phyloP scores from a whole-genome alignment of 805 yeast species.

The Zygotorulaspora danielsina region DNA sequence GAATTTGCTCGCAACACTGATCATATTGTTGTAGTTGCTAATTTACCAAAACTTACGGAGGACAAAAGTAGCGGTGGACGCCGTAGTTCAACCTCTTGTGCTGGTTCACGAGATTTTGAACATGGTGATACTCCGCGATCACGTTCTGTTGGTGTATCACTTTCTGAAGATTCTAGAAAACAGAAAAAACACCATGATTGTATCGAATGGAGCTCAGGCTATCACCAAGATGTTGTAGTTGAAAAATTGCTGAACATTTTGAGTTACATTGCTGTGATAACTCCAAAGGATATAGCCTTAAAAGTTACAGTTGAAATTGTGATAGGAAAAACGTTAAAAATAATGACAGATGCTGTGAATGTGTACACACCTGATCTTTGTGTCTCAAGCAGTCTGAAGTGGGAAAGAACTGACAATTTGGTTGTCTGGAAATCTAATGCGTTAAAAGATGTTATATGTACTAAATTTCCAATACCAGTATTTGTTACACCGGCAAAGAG shows the following conservation, averaged over 20 bases:
- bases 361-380: constrained; percentile 34
- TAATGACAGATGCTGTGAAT: constrained; percentile 30
- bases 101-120: constrained; percentile 4
- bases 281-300: constrained; percentile 23
- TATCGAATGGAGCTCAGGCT: constrained; percentile 33
- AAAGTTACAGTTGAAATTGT: constrained; percentile 35
- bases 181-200: constrained; percentile 12
- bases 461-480: constrained; percentile 30
- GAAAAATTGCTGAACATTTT: constrained; percentile 23
- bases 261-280: constrained; percentile 21
- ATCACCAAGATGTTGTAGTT: constrained; percentile 24
- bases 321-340: constrained; percentile 26
- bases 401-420: constrained; percentile 24
- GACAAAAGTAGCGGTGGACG: constrained; percentile 8
- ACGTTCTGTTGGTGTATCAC: constrained; percentile 16
- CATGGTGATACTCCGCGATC: constrained; percentile 9
- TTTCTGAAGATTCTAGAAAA: constrained; percentile 13
- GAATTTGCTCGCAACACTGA: constrained; percentile 61
- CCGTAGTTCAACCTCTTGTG: constrained; percentile 6
- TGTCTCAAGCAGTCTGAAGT: constrained; percentile 25
- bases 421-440: constrained; percentile 27
- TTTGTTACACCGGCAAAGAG: constrained; percentile 29
- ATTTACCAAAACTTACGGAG: constrained; percentile 26
- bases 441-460: constrained; percentile 27
- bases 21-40: constrained; percentile 56